A percentile compares a stretch with the other conserved stretches of the same genome.
Evolutionary conservation across 1,139 yeast species (phyloP).

Genomic region (Diutina catenulata): DNA sequence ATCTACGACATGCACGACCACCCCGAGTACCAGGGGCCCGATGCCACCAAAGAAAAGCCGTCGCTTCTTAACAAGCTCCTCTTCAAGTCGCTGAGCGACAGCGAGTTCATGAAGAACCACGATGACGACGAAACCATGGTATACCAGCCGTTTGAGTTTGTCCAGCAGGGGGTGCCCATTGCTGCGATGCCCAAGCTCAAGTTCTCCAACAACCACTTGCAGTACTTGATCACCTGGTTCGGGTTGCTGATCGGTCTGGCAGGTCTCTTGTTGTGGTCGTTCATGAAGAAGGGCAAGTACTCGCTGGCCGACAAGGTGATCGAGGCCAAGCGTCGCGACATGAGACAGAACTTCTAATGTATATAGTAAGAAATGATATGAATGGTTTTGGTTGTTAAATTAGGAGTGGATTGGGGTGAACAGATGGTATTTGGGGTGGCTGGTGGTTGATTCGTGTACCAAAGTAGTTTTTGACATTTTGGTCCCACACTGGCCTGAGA

Average conservation of each 20-base stretch:
- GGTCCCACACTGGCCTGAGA: too few relatives aligned
- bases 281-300: constrained; percentile 20
- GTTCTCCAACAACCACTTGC: constrained; percentile 80
- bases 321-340: constrained; percentile 27
- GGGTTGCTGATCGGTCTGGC: constrained; percentile 68
- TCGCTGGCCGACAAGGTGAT: constrained; percentile 29
- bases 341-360: constrained; percentile 7
- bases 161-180: constrained; percentile 78
- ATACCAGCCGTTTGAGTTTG: constrained; percentile 38
- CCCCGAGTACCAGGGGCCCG: constrained; percentile 31
- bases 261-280: constrained; percentile 37
- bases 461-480: too few relatives aligned
- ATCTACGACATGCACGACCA: constrained; percentile 55
- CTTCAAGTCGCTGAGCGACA: constrained; percentile 8
- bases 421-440: too few relatives aligned
- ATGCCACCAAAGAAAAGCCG: constrained; percentile 8
- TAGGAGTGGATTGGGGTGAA: too few relatives aligned
- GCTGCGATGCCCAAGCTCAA: constrained; percentile 74
- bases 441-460: too few relatives aligned
- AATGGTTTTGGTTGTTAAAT: too few relatives aligned
- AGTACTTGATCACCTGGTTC: constrained; percentile 91
- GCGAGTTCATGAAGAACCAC: neutral
- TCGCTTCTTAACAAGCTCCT: constrained; percentile 12
- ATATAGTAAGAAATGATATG: too few relatives aligned
- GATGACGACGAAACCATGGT: constrained; percentile 23